Evolutionary conservation across 2,329 filamentous ascomycete genomes (phyloP).

Genomic region (Berkeleyomyces basicola): DNA sequence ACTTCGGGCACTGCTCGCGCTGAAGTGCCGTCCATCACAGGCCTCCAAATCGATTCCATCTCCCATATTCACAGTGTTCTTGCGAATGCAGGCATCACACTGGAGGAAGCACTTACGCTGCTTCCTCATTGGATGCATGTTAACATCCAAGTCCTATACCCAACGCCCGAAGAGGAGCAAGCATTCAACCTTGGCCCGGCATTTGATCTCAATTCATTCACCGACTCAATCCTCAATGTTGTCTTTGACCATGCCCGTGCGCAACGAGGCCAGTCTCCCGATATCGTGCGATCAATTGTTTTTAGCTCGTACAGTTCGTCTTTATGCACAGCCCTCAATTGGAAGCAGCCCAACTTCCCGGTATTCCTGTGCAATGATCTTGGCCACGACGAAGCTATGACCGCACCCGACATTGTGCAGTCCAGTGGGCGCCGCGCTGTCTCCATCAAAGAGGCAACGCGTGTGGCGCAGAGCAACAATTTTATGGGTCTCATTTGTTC

Average conservation of each 20-base stretch:
- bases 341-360: slow-evolving; percentile 98
- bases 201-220: slow-evolving; percentile 70
- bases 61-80: slow-evolving; percentile 55
- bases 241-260: slow-evolving; percentile 82
- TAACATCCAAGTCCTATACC: slow-evolving; percentile 85
- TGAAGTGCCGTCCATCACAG: slow-evolving; percentile 27
- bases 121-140: slow-evolving; percentile 70
- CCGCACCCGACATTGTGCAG: slow-evolving; percentile 23
- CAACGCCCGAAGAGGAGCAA: slow-evolving; percentile 57
- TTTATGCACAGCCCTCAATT: slow-evolving; percentile 87
- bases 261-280: slow-evolving; percentile 46
- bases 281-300: slow-evolving; percentile 69
- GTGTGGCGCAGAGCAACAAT: slow-evolving; percentile 88
- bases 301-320: slow-evolving; percentile 87
- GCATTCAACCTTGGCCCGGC: slow-evolving; percentile 53
- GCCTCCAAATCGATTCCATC: slow-evolving; percentile 36
- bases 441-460: slow-evolving; percentile 87
- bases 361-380: slow-evolving; percentile 92
- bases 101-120: slow-evolving; percentile 58
- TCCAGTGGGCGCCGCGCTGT: slow-evolving; percentile 56
- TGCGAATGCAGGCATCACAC: slow-evolving; percentile 58
- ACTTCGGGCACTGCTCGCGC: slow-evolving; percentile 28
- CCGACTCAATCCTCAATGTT: slow-evolving; percentile 64
- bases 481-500: slow-evolving; percentile 95
- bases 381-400: slow-evolving; percentile 31